Conservation (phyloP, 805 yeast genomes). For the Starmerella cellae region DNA sequence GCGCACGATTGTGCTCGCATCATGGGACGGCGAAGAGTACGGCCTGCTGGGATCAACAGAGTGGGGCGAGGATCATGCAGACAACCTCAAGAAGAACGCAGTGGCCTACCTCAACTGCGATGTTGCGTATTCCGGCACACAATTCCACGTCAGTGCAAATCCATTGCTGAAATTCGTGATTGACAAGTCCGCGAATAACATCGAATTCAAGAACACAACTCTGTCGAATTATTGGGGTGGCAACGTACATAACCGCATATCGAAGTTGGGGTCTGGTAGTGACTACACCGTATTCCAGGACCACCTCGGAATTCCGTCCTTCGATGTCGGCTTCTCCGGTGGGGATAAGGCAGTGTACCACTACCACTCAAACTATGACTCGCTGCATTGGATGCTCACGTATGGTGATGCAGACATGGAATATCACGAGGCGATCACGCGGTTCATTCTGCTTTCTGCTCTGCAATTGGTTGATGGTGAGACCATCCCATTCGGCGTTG, state of each 20-base stretch:
- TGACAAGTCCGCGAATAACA: slow-evolving; percentile 32
- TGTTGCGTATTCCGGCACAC: slow-evolving; percentile 46
- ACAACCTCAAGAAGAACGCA: slow-evolving; percentile 36
- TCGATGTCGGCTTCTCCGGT: slow-evolving; percentile 45
- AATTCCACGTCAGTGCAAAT: slow-evolving; percentile 41
- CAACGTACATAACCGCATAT: slow-evolving; percentile 28
- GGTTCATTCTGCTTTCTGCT: slow-evolving; percentile 39
- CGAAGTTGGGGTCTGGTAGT: slow-evolving; percentile 53
- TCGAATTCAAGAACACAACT: slow-evolving; percentile 32
- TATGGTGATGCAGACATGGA: slow-evolving; percentile 51
- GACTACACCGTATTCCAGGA: slow-evolving; percentile 42
- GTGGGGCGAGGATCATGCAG: slow-evolving; percentile 50
- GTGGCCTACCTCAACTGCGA: slow-evolving; percentile 62
- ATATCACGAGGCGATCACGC: slow-evolving; percentile 44
- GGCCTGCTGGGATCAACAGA: slow-evolving; percentile 69
- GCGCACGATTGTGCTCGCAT: slow-evolving; percentile 53
- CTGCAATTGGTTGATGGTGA: slow-evolving; percentile 39
- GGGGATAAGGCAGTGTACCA: slow-evolving; percentile 49
- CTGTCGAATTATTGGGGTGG: slow-evolving; percentile 29
- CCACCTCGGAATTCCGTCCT: slow-evolving; percentile 32
- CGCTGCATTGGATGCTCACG: slow-evolving; percentile 54
- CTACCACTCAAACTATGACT: slow-evolving; percentile 65
- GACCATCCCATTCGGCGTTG: slow-evolving; percentile 33
- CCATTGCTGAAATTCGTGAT: slow-evolving; percentile 44
- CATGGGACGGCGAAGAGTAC: slow-evolving; percentile 74